phyloP scores from a whole-genome alignment of 2,329 filamentous ascomycete genomes.

The Cladosporium phlei region DNA sequence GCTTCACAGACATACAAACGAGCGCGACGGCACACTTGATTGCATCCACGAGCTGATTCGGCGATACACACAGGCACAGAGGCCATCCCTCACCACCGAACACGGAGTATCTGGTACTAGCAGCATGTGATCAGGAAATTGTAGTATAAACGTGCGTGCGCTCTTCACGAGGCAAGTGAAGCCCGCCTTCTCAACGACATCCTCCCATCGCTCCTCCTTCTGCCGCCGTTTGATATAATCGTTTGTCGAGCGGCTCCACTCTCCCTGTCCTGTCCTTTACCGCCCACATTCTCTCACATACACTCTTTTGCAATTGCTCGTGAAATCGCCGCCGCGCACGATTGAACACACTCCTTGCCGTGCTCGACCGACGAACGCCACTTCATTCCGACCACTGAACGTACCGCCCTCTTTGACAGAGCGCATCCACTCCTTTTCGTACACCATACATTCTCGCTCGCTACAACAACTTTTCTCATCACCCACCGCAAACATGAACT shows the following conservation, averaged over 20 bases:
- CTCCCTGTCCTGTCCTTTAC: not conserved
- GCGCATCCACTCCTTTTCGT: not conserved
- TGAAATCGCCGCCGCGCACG: not conserved
- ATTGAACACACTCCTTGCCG: not conserved
- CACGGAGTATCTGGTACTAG: conserved; percentile 90
- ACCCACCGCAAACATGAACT: no score
- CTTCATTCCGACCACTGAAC: not conserved
- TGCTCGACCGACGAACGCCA: not conserved
- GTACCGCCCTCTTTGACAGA: conserved; percentile 1
- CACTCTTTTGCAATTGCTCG: not conserved
- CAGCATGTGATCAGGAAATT: not conserved
- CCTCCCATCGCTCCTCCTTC: not conserved
- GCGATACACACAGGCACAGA: conserved; percentile 29
- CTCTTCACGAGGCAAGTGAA: no score
- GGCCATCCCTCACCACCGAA: conserved; percentile 74
- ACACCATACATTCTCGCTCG: conserved; percentile 2
- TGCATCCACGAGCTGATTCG: conserved; percentile 9
- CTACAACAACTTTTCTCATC: no score
- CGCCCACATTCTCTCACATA: not conserved
- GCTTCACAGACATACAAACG: conserved; percentile 7
- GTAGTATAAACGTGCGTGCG: not conserved
- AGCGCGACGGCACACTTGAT: not conserved
- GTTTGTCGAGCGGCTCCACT: conserved; percentile 1
- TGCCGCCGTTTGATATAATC: conserved; percentile 1
- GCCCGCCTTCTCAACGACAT: not conserved